phyloP scores from a whole-genome alignment of 2,329 filamentous ascomycete genomes.

The Trichocomaceae sp. region DNA sequence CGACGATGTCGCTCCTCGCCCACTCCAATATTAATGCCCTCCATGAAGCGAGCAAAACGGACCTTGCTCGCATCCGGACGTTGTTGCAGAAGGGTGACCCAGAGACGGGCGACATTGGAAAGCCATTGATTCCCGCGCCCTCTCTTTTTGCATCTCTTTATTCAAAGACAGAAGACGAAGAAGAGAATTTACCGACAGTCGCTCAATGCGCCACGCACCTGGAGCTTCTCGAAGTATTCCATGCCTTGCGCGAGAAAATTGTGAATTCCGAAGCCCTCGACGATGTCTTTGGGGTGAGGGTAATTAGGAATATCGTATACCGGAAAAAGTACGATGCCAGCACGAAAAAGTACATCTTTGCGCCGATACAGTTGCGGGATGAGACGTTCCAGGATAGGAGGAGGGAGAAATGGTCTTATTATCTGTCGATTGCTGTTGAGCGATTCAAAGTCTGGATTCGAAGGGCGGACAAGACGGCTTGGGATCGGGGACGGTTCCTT shows the following conservation, averaged over 20 bases:
- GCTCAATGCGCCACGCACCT: constrained; percentile 17
- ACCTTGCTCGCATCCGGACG: neutral
- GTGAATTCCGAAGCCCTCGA: constrained; percentile 12
- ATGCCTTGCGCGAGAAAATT: constrained; percentile 12
- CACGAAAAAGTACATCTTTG: neutral
- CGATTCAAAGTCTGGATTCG: constrained; percentile 15
- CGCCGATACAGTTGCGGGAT: constrained; percentile 8
- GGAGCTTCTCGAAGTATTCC: constrained; percentile 15
- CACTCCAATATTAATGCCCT: neutral
- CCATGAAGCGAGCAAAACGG: neutral
- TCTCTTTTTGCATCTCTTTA: neutral
- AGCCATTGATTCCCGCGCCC: neutral
- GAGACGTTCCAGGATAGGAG: constrained; percentile 9
- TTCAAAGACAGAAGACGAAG: neutral
- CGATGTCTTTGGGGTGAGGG: constrained; percentile 10
- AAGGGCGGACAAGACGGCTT: neutral
- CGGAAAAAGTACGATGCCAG: neutral
- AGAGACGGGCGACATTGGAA: neutral
- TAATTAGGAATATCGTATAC: neutral
- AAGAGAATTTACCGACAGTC: neutral
- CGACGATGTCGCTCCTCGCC: neutral
- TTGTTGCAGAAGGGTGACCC: neutral
- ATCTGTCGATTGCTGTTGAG: constrained; percentile 14
- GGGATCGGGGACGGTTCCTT: neutral
- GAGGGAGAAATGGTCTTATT: constrained; percentile 15